These are phyloP conservation scores for Coelastrella sp. DNA, from an alignment of 139 green algal genomes.

Conservation along the genomic window DNA sequence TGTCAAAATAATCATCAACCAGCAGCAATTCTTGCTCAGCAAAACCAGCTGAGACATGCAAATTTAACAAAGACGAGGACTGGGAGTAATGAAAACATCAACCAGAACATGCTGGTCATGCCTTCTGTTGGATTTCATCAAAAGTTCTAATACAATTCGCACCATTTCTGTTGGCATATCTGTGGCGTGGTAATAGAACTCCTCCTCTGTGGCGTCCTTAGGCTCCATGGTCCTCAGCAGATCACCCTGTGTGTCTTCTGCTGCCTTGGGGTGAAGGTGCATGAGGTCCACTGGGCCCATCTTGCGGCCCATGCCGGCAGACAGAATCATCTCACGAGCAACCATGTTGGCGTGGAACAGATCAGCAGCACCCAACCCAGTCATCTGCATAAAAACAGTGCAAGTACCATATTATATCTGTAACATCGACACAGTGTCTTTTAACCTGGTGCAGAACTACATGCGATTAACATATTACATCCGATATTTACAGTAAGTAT, in stretches of 20 bases:
- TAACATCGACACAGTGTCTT: too few relatives aligned
- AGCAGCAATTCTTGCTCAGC: background rate
- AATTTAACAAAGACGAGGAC: background rate
- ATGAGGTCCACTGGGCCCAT: constrained; percentile 43
- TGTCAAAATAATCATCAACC: too few relatives aligned
- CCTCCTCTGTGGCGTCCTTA: constrained; percentile 27
- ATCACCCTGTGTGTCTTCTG: constrained; percentile 27
- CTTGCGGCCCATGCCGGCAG: constrained; percentile 56
- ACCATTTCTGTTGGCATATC: constrained; percentile 68
- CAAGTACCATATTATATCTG: too few relatives aligned
- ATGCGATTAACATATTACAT: too few relatives aligned
- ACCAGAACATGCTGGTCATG: too few relatives aligned
- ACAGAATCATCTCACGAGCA: constrained; percentile 90
- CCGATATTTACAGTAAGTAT: too few relatives aligned
- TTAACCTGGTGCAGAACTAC: too few relatives aligned
- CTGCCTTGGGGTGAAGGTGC: constrained; percentile 23
- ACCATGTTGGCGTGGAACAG: constrained; percentile 82
- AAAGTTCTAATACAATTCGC: background rate
- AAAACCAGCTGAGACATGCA: background rate
- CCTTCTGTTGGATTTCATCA: too few relatives aligned
- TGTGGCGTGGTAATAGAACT: constrained; percentile 57
- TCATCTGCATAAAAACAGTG: too few relatives aligned
- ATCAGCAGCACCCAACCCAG: constrained; percentile 61
- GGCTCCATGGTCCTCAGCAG: constrained; percentile 47
- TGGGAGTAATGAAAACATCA: too few relatives aligned